Conservation (phyloP, 2,329 filamentous ascomycete genomes). For the Fusarium nematophilum region DNA sequence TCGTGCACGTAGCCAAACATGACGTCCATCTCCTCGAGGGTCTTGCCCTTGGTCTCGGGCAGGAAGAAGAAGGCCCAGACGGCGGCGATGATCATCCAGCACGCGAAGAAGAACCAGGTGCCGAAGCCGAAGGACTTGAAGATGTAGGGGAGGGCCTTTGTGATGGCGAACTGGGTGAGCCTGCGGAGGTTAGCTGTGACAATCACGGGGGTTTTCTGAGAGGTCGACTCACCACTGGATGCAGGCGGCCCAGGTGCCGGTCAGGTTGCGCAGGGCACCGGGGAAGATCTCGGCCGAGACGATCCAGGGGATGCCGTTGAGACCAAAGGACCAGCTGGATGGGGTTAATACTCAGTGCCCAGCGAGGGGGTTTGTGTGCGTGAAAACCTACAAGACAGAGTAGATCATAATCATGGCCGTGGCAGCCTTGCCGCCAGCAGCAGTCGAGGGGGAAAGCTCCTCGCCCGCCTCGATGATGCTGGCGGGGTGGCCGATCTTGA, state of each 20-base stretch:
- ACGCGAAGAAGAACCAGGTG: conserved; percentile 68
- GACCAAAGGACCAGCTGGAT: conserved; percentile 55
- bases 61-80: conserved; percentile 64
- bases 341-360: neutral
- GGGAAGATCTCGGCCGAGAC: conserved; percentile 59
- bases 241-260: conserved; percentile 54
- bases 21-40: conserved; percentile 63
- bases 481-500: conserved; percentile 62
- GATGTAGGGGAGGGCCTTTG: conserved; percentile 58
- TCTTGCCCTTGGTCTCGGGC: conserved; percentile 66
- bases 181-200: neutral
- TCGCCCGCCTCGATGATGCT: conserved; percentile 56
- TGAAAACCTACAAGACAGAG: conserved; percentile 58
- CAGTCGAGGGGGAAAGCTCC: conserved; percentile 54
- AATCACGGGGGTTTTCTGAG: rapidly evolving
- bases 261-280: conserved; percentile 55
- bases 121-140: conserved; percentile 59
- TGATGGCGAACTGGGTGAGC: conserved; percentile 56
- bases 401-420: conserved; percentile 67
- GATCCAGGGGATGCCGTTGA: conserved; percentile 60
- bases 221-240: conserved; percentile 49
- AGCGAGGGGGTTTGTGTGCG: rapidly evolving
- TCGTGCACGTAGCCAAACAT: conserved; percentile 46
- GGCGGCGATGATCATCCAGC: conserved; percentile 60
- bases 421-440: conserved; percentile 61